Evolutionary conservation across 352 stramenopile genomes (phyloP).

Genomic region (Pythium oligandrum): DNA sequence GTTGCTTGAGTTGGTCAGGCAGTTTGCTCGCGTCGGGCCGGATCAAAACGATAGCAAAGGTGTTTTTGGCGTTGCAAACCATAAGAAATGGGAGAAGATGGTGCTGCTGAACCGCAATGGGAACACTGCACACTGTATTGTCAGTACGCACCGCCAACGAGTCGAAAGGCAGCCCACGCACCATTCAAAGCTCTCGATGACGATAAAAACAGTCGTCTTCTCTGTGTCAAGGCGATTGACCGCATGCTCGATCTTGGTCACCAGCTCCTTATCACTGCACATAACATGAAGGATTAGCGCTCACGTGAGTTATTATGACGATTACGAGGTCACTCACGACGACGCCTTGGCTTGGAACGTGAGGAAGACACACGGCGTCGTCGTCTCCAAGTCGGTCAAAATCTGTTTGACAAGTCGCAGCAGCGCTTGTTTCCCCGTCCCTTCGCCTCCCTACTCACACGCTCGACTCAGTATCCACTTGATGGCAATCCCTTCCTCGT

Average conservation of each 20-base stretch:
- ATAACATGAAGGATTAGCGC: not conserved
- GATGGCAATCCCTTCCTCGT: too few relatives aligned
- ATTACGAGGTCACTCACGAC: constrained; percentile 17
- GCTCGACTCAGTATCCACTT: too few relatives aligned
- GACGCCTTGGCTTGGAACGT: constrained; percentile 35
- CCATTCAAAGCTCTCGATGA: constrained; percentile 59
- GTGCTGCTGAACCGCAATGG: constrained; percentile 42
- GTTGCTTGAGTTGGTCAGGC: constrained; percentile 51
- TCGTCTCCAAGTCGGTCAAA: constrained; percentile 17
- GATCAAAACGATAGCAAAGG: constrained; percentile 54
- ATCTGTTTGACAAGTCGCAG: constrained; percentile 31
- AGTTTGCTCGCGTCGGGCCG: constrained; percentile 49
- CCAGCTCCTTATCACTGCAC: constrained; percentile 35
- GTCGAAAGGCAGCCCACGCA: constrained; percentile 7
- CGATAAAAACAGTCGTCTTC: constrained; percentile 30
- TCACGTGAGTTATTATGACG: too few relatives aligned
- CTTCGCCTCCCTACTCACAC: constrained; percentile 1
- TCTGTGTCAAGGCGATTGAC: constrained; percentile 19
- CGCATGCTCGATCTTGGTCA: constrained; percentile 31
- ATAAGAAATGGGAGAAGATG: constrained; percentile 44
- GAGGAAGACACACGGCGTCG: constrained; percentile 21
- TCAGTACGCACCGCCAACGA: not conserved
- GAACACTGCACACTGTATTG: constrained; percentile 22
- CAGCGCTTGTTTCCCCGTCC: constrained; percentile 49
- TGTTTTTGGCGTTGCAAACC: constrained; percentile 39